These are phyloP conservation scores for Penicillium macrosclerotiorum DNA, from an alignment of 495 filamentous ascomycete genomes.

Conservation along the genomic window DNA sequence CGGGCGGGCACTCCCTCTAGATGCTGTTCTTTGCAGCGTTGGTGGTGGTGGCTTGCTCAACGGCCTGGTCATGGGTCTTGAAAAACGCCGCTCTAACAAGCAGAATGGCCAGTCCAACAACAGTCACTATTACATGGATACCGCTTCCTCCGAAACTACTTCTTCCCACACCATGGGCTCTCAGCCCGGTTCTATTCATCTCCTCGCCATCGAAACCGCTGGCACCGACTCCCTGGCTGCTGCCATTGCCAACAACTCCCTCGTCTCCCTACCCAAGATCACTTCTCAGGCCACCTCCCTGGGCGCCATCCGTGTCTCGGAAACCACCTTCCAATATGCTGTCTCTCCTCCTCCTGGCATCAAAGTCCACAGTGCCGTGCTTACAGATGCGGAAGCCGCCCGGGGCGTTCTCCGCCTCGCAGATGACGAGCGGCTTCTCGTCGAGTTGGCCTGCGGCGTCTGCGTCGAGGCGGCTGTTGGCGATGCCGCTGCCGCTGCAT, in stretches of 20 bases:
- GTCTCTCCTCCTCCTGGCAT: constrained; percentile 36
- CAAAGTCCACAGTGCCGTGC: constrained; percentile 62
- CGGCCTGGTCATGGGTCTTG: constrained; percentile 73
- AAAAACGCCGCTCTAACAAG: constrained; percentile 38
- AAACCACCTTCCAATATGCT: constrained; percentile 67
- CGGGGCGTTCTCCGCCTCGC: constrained; percentile 71
- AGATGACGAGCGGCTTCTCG: constrained; percentile 76
- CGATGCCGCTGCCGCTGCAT: constrained; percentile 21
- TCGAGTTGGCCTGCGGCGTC: constrained; percentile 83
- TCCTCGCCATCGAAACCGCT: constrained; percentile 79
- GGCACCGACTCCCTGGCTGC: constrained; percentile 73
- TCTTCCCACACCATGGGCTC: constrained; percentile 1
- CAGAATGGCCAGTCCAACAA: constrained; percentile 15
- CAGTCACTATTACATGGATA: constrained; percentile 17
- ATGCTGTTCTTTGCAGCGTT: constrained; percentile 78
- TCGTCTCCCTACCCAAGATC: constrained; percentile 69
- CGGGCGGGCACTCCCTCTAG: constrained; percentile 41
- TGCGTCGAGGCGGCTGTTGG: constrained; percentile 60
- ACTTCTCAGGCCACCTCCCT: constrained; percentile 79
- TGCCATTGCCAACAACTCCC: constrained; percentile 55
- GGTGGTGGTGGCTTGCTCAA: constrained; percentile 87
- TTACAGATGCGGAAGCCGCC: constrained; percentile 79
- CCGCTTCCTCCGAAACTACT: constrained; percentile 2
- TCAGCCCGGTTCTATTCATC: constrained; percentile 38
- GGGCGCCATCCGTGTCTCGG: constrained; percentile 71